Evolutionary conservation across 805 yeast species (phyloP).

Genomic region (Saccharomyces paradoxus): DNA sequence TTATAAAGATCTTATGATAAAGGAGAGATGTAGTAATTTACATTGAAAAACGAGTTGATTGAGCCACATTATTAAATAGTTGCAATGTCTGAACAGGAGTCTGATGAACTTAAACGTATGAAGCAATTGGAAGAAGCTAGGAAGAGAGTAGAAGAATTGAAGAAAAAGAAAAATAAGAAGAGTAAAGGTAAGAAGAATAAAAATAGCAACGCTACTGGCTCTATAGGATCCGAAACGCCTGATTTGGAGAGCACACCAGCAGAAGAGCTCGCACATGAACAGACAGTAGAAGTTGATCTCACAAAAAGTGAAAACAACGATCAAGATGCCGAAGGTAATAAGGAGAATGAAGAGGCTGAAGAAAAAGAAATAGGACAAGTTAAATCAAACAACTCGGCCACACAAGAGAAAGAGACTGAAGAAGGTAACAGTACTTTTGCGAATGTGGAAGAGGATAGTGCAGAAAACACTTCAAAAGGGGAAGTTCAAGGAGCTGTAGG

Average conservation of each 20-base stretch:
- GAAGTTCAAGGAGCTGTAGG: conserved; percentile 1
- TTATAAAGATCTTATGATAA: background rate
- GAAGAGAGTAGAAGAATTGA: conserved; percentile 63
- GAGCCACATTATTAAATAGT: background rate
- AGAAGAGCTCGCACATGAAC: conserved; percentile 19
- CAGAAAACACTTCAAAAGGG: background rate
- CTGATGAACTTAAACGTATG: conserved; percentile 37
- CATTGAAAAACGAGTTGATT: background rate
- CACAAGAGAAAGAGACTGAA: background rate
- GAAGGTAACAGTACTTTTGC: background rate
- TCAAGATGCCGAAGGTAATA: conserved; percentile 11
- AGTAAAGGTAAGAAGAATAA: conserved; percentile 35
- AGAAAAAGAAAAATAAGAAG: conserved; percentile 47
- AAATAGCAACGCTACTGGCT: conserved; percentile 7
- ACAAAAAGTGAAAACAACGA: conserved; percentile 23
- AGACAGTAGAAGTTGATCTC: background rate
- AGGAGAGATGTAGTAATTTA: background rate
- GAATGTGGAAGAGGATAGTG: background rate
- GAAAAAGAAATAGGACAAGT: conserved; percentile 2
- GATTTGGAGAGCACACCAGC: conserved; percentile 42
- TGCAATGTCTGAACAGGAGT: conserved; percentile 27
- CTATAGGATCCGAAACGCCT: conserved; percentile 19
- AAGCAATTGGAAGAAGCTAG: conserved; percentile 69
- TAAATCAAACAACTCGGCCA: background rate
- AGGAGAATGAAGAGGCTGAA: background rate